A percentile compares a stretch with the other conserved stretches of the same genome.
These are phyloP conservation scores for Tetracladium maxilliforme DNA, from an alignment of 2,329 filamentous ascomycete genomes.

Conservation along the genomic window DNA sequence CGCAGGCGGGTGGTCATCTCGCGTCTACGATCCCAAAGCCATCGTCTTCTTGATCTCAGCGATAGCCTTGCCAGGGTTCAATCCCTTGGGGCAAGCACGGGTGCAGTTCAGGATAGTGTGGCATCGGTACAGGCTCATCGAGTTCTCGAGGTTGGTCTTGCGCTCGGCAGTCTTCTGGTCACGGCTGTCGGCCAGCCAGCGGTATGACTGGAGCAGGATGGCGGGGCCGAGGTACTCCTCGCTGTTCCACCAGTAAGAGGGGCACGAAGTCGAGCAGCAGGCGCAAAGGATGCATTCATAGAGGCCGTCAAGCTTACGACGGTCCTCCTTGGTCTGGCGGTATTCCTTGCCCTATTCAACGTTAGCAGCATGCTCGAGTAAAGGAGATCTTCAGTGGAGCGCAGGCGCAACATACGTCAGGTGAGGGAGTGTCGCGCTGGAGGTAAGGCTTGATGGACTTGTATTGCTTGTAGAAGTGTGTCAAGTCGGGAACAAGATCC, in stretches of 20 bases:
- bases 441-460: conserved; percentile 99
- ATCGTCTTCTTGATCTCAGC: conserved; percentile 98
- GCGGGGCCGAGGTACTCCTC: conserved; percentile 97
- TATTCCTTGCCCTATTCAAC: conserved; percentile 66
- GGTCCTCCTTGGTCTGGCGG: conserved; percentile 81
- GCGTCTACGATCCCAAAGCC: too few species aligned
- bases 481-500: conserved; percentile 94
- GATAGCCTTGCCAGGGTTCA: conserved; percentile 91
- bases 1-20: too few species aligned
- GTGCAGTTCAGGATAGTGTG: conserved; percentile 99
- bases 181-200: conserved; percentile 90
- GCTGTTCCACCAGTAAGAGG: conserved; percentile 99
- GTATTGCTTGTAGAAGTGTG: conserved; percentile 99
- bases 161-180: conserved; percentile 82
- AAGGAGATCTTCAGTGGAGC: conserved; percentile 4
- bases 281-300: conserved; percentile 99
- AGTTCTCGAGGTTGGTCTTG: conserved; percentile 89
- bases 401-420: conserved; percentile 51
- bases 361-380: too few species aligned
- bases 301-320: conserved; percentile 90
- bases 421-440: conserved; percentile 71
- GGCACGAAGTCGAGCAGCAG: conserved; percentile 97
- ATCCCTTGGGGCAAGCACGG: conserved; percentile 90
- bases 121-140: conserved; percentile 97
- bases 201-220: conserved; percentile 92